Base-by-base conservation (phyloP, 352 stramenopile species). In the Phytophthora crassamura region DNA sequence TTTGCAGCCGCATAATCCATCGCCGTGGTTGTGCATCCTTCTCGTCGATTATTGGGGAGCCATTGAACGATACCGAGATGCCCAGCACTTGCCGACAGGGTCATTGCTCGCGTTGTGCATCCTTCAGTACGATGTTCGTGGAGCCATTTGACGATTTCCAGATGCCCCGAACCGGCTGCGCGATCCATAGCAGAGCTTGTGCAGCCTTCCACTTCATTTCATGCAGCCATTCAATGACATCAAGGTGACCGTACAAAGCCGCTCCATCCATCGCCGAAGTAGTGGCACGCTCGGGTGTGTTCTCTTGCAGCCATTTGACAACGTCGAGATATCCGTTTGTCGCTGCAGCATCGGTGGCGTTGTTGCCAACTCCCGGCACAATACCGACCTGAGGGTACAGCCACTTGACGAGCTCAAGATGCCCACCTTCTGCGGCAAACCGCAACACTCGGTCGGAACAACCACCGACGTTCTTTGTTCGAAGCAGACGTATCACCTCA, bases 201-300 rank as follows among this genome's bases (percentile, higher is more conserved):
- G 45, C 60, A 69, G 5, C 60, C 60, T 58, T 69, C 60, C 8
- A 32, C 7, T 8, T 52, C 51, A 15, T 63, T 9, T 49, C 32
- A 14, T 69, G 52, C 2, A 69, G 46, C 60, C 52, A 69, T 22
- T 58, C 20, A 5, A 69, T 4, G 10, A 40, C 47, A 5, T 43
- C 5, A 3, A 69, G 42, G 33, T 59, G 52, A 0, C 52, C 60
- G 22, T 62, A 34, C 12, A n/a, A 35, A 42, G 55, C 48, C 3
- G 63, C 63, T 12, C 34, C 36, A 35, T 71, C 40, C 63, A 71
- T 71, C 5, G 33, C 18, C 20, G 3, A 25, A 1, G 22, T 25
- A 25, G 22, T 25, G 22, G 22, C 3, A 4, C 22, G 22, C 22
- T 25, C 22, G 22, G 22, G 3, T 1, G 22, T 25, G 3, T 48